Evolutionary conservation across 2,329 filamentous ascomycete genomes (phyloP), one percentile per base, ranked within the genome.

Genomic region (Phialemoniopsis sp.): DNA sequence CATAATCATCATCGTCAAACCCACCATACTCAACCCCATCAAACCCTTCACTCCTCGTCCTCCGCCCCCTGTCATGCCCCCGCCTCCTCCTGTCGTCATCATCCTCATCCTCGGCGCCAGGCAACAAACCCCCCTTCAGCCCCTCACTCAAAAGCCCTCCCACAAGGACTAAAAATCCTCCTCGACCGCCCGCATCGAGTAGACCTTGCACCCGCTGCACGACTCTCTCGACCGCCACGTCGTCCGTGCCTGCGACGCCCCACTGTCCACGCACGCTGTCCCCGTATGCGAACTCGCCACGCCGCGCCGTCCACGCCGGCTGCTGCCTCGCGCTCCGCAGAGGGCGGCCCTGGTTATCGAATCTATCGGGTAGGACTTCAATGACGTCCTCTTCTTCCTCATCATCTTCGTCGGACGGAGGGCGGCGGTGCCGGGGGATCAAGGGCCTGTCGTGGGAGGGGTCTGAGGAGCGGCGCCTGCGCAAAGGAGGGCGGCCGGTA

Each of bases 311-410:
- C 60, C 58, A 59, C 4, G 52, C 44, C 28, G 35, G 28, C 13
- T 26, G 40, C n/a, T n/a, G n/a, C n/a, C n/a, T n/a, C n/a, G n/a
- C 10, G 21, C 21, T 6, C 21, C 21, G 21, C 21, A 76, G 48
- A 1, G 63, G 68, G 12, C 54, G 59, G 2, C 72, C 72, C 3
- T 65, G 48, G 1, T 50, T 39, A 43, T 76, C 70, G 36, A 76
- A 76, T 1, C 72, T 64, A 37, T 68, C 66, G 0, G 72, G 72
- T 0, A 76, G 51, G 3, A 59, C 46, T 45, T 75, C 70, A 2
- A 73, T 49, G 0, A 60, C 57, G 4, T 62, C 60, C 7, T 67
- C 53, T 1, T 64, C 57, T 4, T 59, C 56, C 14, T 64, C 60
- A 14, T 55, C 55, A 1, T 51, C 55, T 9, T 63, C 60, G 2